Evolutionary conservation across 176 grass and related monocot genomes (phyloP), one percentile per base, ranked within the genome.

Genomic region (Themeda triandra): DNA sequence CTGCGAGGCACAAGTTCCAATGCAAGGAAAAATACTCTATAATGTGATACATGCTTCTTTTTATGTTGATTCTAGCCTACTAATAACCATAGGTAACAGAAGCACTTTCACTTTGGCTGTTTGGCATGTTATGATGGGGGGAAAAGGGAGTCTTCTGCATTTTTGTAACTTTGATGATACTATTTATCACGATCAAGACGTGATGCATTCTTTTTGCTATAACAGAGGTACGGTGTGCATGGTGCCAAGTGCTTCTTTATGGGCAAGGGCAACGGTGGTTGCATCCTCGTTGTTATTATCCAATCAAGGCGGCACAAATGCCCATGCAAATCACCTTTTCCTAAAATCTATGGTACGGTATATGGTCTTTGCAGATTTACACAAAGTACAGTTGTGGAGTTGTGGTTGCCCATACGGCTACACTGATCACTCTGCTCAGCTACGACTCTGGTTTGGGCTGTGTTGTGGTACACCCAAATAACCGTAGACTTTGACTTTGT

Each of bases 31-130:
- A 76, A 30, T 48, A 73, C 23, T 13, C 30, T 65, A 40, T 13
- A 45, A 21, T 76, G 6, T n/a, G 31, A 45, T 69, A 87, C 5
- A 41, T 14, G 21, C 63, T 48, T 67, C 71, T 82, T 87, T 82
- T 76, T 46, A 87, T 76, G 85, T 41, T 56, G 85, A 87, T 87
- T 82, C 71, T 81, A 68, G 48, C 71, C 53, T 75, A 49, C 53
- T 75, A 49, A 51, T 7, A 44, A 41, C 25, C 45, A 60, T 59
- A 56, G 32, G 23, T 82, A 82, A 59, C 28, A 69, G 21, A 23
- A 32, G 33, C 32, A 73, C 30, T 65, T 65, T 73, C 69, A 51
- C 73, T 78, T 59, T 59, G 23, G 56, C 23, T 35, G 11, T 30
- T 64, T 81, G 69, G 11, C 42, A 31, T 68, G 45, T 4, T 75